Evolutionary conservation across 352 stramenopile species (phyloP), one percentile per base, ranked within the genome.

Genomic region (Globisporangium orthogonon): DNA sequence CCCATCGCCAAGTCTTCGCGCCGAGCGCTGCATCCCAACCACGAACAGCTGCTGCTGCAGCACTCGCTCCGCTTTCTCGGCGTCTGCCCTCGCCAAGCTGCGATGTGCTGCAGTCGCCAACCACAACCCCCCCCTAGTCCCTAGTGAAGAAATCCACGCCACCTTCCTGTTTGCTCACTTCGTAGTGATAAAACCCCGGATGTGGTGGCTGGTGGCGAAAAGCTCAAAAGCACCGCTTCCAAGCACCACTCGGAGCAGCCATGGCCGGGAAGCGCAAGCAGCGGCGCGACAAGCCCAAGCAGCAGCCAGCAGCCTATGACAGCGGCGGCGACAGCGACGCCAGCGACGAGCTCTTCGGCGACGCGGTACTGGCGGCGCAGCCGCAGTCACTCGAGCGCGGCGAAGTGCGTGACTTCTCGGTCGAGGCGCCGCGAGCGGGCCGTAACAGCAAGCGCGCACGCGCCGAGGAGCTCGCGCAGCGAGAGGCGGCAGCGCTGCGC

Each of bases 331-430:
- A 41, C 37, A 13, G 60, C 44, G 79, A 86, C 61, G 73, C 60
- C 23, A 67, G 71, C 54, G 67, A 62, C 46, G 48, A 54, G 33
- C 50, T 52, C 30, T 54, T 59, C 40, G 61, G 56, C 29, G 66
- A 73, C 53, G 52, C 50, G 14, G 76, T 72, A 44, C 59, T 51
- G 37, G 62, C 50, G 37, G 62, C 50, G 3, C 62, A 50, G 3
- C 59, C 66, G 11, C 61, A 76, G 65, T 92, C 83, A 31, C 70
- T 92, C 41, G 83, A 92, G 55, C 60, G 78, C 37, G 75, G 65
- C 56, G 65, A 52, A 0, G 79, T 92, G 49, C 74, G 74, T 45
- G 83, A 92, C 56, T 89, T 92, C 55, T 57, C 78, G 31, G 50
- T 73, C 44, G 71, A 83, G n/a, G 67, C 54, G 66, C 13, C 17